Percentiles rank a stretch among this genome's conserved stretches.
phyloP scores from a whole-genome alignment of 805 yeast species.

The Priceomyces fermenticarens region DNA sequence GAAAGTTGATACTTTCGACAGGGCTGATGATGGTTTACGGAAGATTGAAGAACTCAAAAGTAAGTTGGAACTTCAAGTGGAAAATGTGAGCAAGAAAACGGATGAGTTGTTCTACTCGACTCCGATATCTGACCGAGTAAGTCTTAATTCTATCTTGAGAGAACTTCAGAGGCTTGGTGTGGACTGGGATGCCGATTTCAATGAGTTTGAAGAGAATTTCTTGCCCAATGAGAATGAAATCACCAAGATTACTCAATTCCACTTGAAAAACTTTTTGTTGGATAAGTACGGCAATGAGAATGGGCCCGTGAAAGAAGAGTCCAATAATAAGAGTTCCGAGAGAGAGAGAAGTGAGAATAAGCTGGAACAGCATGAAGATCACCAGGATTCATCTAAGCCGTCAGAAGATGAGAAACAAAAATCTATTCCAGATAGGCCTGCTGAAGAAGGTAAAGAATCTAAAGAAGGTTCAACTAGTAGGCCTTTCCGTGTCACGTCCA shows the following conservation, averaged over 20 bases:
- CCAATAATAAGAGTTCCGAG: neutral
- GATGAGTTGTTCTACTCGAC: constrained; percentile 53
- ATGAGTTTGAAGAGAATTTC: constrained; percentile 71
- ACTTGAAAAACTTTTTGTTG: constrained; percentile 69
- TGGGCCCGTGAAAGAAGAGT: constrained; percentile 2
- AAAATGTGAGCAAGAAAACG: constrained; percentile 41
- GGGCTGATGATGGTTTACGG: constrained; percentile 63
- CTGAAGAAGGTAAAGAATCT: too few species aligned
- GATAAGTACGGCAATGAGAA: constrained; percentile 40
- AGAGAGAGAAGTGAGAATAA: constrained; percentile 8
- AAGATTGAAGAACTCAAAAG: constrained; percentile 57
- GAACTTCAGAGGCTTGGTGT: constrained; percentile 79
- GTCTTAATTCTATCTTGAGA: constrained; percentile 66
- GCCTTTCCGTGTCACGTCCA: too few species aligned
- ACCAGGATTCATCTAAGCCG: neutral
- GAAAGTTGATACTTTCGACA: constrained; percentile 70
- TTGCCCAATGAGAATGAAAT: constrained; percentile 93
- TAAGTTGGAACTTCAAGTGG: constrained; percentile 51
- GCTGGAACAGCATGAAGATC: neutral
- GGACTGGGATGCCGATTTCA: constrained; percentile 82
- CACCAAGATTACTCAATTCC: constrained; percentile 84
- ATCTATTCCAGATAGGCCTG: too few species aligned
- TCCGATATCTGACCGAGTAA: constrained; percentile 61
- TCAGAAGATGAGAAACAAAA: constrained; percentile 38
- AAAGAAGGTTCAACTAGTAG: too few species aligned